Evolutionary conservation across 352 stramenopile species (phyloP), one percentile per base, ranked within the genome.

Genomic region (Globisporangium cylindrosporum): DNA sequence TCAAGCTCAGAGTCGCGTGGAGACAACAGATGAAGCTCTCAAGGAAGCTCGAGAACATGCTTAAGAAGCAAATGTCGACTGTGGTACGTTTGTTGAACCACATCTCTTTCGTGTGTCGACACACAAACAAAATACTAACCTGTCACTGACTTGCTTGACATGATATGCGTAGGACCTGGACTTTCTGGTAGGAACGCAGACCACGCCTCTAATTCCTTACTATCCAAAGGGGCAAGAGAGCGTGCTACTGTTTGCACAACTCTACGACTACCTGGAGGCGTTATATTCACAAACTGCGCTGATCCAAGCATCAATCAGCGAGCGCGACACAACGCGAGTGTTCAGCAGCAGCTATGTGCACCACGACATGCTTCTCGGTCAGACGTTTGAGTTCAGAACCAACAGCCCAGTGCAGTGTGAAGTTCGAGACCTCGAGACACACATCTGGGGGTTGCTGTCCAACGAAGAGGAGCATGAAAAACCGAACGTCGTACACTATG

Each of bases 1-100:
- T 58, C 14, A 74, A 73, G 41, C 76, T 86, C 14, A 82, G 79
- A 41, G 69, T 64, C 22, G 70, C 70, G 22, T 46, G 81, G 46
- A 62, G 79, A 58, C 53, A 71, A 20, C 78, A 86, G 67, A 73
- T 82, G 49, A 73, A 80, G 38, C 65, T 86, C 66, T 61, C 71
- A 29, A 80, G 76, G 59, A 74, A 46, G 12, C 68, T 84, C 9
- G 77, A 84, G 29, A 69, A 74, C 48, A 70, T 82, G 18, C 48
- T 84, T 51, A 69, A 81, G 49, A 74, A 78, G 8, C 61, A 49
- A 6, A 14, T 59, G 0, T 5, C 32, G 48, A 27, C 14, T 5
- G 18, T 27, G 38, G 59, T 64, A 41, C 38, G 59, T 14, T 18
- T 55, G 10, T 18, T 24, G 4, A 1, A 12, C 0, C 22, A 15